Conservation (phyloP, 2,329 filamentous ascomycete genomes). For the Talaromyces sp. region DNA sequence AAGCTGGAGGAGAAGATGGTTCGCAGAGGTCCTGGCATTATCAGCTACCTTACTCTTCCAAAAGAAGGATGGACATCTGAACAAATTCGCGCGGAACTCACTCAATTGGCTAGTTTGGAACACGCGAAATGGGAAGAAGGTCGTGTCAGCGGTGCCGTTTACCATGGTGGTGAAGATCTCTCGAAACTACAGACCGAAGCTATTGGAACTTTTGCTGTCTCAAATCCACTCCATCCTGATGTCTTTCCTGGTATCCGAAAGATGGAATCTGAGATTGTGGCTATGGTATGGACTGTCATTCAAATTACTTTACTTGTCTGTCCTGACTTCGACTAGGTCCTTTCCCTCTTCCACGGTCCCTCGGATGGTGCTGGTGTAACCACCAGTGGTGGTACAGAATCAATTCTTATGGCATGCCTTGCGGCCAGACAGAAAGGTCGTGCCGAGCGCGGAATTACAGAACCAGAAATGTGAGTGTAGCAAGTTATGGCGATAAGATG, state of each 20-base stretch:
- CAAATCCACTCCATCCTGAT: constrained; percentile 96
- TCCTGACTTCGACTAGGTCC: constrained; percentile 41
- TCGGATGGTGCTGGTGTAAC: constrained; percentile 81
- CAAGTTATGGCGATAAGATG: neutral
- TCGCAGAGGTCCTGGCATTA: constrained; percentile 65
- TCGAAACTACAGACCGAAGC: constrained; percentile 85
- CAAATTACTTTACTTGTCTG: neutral
- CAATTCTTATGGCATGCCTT: constrained; percentile 92
- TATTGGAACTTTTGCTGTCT: constrained; percentile 88
- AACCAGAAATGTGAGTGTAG: constrained; percentile 79
- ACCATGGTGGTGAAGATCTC: constrained; percentile 83
- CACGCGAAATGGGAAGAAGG: constrained; percentile 98
- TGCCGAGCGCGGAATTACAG: constrained; percentile 77
- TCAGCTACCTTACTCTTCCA: constrained; percentile 72
- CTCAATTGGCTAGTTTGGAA: constrained; percentile 76
- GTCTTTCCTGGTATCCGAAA: constrained; percentile 97
- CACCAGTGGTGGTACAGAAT: constrained; percentile 91
- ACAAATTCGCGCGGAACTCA: constrained; percentile 73
- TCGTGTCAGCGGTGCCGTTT: constrained; percentile 88
- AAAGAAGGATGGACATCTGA: constrained; percentile 80
- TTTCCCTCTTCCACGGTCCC: constrained; percentile 85
- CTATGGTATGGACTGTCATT: constrained; percentile 67
- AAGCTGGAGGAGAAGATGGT: constrained; percentile 85
- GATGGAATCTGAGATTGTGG: constrained; percentile 98
- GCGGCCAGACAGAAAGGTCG: constrained; percentile 87